Base-by-base conservation (phyloP, 192 early-diverging fungal species). In the Thoreauomyces humboldtii region DNA sequence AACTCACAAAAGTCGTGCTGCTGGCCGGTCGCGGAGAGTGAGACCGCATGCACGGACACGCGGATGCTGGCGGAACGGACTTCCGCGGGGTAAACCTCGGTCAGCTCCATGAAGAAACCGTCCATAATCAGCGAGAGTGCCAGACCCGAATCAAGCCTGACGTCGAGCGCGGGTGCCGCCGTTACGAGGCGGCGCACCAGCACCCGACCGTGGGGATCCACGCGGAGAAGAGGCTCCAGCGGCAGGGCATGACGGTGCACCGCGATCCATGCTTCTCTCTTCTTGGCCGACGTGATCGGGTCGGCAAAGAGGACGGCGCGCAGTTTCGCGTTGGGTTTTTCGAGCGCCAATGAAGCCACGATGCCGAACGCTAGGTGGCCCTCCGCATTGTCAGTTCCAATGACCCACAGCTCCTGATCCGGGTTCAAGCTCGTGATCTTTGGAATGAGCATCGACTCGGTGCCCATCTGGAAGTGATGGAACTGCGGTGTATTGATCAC, bases 271-370 rank as follows among this genome's bases (percentile, higher is more conserved):
- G 38, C 9, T 17, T 41, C 38, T 17, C 38, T 41, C 17, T 41
- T 9, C 9, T 41, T 17, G 9, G 9, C 9, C 38, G 38, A 41
- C 4, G 27, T 7, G 5, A 41, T 45, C 14, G 6, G 21, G 58
- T 59, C 58, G 9, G 5, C 58, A 31, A 59, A 59, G 6, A 59
- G 58, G 25, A 59, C 25, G 21, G 38, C 6, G 58, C 22, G 29
- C 21, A 44, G 12, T 4, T 7, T 45, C n/a, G 6, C 9, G 6
- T 44, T 41, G 37, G 34, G 58, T 9, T 7, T 9, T 28, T 59
- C 58, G 7, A 17, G 12, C 5, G 27, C 58, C 7, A 59, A 21
- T 4, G 12, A 59, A 17, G 41, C 37, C 12, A 25, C 58, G 58
- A 44, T 25, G 29, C 58, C 58, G 58, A 59, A 25, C 7, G 58